phyloP scores from a whole-genome alignment of 257 asterid species.

The Scutellaria barbata region DNA sequence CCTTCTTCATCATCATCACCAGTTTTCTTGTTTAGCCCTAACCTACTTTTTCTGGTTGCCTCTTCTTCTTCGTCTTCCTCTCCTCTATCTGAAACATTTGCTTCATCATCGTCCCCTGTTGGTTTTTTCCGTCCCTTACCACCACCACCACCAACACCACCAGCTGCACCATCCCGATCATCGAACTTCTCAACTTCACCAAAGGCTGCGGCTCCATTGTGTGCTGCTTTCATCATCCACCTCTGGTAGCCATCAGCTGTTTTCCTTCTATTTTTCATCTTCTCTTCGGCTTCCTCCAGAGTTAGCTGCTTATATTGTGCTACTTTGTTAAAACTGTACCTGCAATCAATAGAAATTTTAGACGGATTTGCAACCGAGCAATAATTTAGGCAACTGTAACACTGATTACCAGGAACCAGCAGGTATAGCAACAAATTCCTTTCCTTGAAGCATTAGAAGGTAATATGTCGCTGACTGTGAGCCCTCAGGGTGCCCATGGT shows the following conservation, averaged over 20 bases:
- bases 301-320: constrained; percentile 99
- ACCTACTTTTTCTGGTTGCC: constrained; percentile 69
- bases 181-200: constrained; percentile 87
- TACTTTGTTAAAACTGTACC: constrained; percentile 97
- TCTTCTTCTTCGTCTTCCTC: constrained; percentile 98
- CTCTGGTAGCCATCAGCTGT: constrained; percentile 98
- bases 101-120: constrained; percentile 80
- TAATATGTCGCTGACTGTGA: constrained; percentile 94
- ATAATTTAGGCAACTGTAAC: constrained; percentile 20
- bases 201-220: constrained; percentile 91
- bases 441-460: constrained; percentile 93
- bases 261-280: constrained; percentile 93
- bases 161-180: constrained; percentile 69
- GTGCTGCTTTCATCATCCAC: constrained; percentile 99
- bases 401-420: constrained; percentile 90
- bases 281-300: constrained; percentile 98
- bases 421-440: constrained; percentile 94
- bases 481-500: constrained; percentile 88
- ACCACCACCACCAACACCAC: constrained; percentile 71
- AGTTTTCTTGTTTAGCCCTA: constrained; percentile 62
- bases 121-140: constrained; percentile 79
- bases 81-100: constrained; percentile 82
- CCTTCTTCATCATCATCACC: constrained; percentile 99
- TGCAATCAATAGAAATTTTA: constrained; percentile 35
- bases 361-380: constrained; percentile 8